Evolutionary conservation across 306 rosid genomes (phyloP), one percentile per base, ranked within the genome.

Genomic region (Oemleria cerasiformis): DNA sequence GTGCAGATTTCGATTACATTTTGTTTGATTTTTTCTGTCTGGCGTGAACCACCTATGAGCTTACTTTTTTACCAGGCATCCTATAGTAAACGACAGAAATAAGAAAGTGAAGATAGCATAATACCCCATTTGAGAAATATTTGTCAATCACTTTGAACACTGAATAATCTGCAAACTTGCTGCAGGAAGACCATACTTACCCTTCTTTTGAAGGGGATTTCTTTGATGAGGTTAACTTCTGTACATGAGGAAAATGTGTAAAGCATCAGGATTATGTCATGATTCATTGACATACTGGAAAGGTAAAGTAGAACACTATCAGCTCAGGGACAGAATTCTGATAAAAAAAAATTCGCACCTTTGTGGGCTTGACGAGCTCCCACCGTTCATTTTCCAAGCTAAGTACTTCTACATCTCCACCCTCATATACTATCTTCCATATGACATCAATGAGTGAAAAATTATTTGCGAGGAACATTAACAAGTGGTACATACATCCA

Each of bases 401-500:
- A 43, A 86, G 90, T 40, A 86, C 86, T 77, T 86, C 90, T 40
- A 86, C 90, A 73, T 86, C 90, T 51, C 90, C 90, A 77, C 83
- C 90, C 3, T 79, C 86, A 60, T 86, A 86, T 39, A 94, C 82
- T 69, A 95, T 75, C 97, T 95, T 85, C 75, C 84, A 81, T 25
- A 71, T 53, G 48, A 69, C 65, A 73, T 69, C 63, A 72, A 76
- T 43, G 55, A 44, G 59, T 54, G 83, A 80, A 80, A 49, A 67
- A 11, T 45, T 44, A 62, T 13, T 65, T 42, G 39, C 14, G 65
- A 60, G 11, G 55, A 5, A 42, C 42, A n/a, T 21, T 30, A 15
- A 54, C 63, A 47, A 55, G 17, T 41, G 55, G 74, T 74, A 68
- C 38, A 60, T 42, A 23, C 49, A 65, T 65, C 48, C 61, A 69